Evolutionary conservation across 331 rosid species (phyloP).

Genomic region (Malus hybrid): DNA sequence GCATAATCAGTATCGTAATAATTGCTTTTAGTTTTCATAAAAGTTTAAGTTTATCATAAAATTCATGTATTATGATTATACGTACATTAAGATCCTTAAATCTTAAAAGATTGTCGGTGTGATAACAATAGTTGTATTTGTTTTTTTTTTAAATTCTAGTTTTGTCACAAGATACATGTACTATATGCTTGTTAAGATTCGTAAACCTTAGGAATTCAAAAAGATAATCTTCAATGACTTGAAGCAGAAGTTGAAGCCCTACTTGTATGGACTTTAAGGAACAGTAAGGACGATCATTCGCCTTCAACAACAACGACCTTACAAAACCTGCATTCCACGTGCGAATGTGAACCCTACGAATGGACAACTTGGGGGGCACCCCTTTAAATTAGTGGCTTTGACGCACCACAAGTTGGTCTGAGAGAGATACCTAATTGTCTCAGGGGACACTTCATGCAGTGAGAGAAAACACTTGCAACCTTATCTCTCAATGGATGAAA

Average conservation of each 20-base stretch:
- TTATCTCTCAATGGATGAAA: neutral
- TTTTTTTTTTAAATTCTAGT: too few relatives aligned
- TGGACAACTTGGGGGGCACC: constrained; percentile 22
- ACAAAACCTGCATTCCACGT: constrained; percentile 2
- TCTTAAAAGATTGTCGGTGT: too few relatives aligned
- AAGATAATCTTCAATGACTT: neutral
- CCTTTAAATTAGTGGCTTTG: neutral
- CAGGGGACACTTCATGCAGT: neutral
- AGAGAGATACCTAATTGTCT: neutral
- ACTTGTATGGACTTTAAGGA: neutral
- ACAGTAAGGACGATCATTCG: constrained; percentile 11
- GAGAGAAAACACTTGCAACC: neutral
- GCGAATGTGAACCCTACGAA: constrained; percentile 1
- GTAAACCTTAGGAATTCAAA: neutral
- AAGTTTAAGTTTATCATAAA: too few relatives aligned
- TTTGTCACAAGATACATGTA: too few relatives aligned
- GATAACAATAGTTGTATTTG: too few relatives aligned
- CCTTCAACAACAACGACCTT: constrained; percentile 17
- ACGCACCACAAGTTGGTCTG: constrained; percentile 15
- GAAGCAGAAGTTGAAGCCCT: neutral
- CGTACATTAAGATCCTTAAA: too few relatives aligned
- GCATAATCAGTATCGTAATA: too few relatives aligned
- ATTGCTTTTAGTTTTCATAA: too few relatives aligned
- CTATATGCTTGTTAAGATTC: too few relatives aligned
- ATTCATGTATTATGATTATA: too few relatives aligned